Evolutionary conservation across 2,329 filamentous ascomycete species (phyloP).

Genomic region (Triangularia setosa): DNA sequence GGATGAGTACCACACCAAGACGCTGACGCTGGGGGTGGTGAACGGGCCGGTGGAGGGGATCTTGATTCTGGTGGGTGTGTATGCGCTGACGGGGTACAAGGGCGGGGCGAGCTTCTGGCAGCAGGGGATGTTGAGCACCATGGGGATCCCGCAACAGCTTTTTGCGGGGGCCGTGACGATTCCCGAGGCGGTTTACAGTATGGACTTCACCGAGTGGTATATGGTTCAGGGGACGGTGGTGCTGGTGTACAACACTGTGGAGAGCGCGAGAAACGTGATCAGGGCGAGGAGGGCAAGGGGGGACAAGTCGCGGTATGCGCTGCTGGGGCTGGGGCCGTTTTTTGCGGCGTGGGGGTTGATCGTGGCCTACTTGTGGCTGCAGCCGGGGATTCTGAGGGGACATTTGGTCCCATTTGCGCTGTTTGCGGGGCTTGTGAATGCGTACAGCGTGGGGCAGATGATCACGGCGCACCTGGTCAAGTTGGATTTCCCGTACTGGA

Average conservation of each 20-base stretch:
- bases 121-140: slow-evolving; percentile 67
- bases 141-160: slow-evolving; percentile 62
- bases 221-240: slow-evolving; percentile 81
- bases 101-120: slow-evolving; percentile 94
- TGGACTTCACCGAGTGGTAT: slow-evolving; percentile 90
- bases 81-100: slow-evolving; percentile 75
- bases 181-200: slow-evolving; percentile 67
- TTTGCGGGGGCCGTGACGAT: slow-evolving; percentile 43
- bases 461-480: slow-evolving; percentile 92
- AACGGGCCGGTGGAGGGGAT: slow-evolving; percentile 96
- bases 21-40: slow-evolving; percentile 83
- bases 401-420: slow-evolving; percentile 87
- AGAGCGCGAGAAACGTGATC: slow-evolving; percentile 80
- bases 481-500: slow-evolving; percentile 83
- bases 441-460: slow-evolving; percentile 92
- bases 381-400: slow-evolving; percentile 75
- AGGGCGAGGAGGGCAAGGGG: slow-evolving; percentile 69
- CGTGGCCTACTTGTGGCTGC: slow-evolving; percentile 73
- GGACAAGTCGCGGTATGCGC: slow-evolving; percentile 67
- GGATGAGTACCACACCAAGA: slow-evolving; percentile 99
- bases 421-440: slow-evolving; percentile 86
- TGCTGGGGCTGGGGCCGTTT: slow-evolving; percentile 81
- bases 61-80: slow-evolving; percentile 76
- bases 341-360: slow-evolving; percentile 74
- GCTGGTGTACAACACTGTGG: slow-evolving; percentile 77